These are phyloP conservation scores for Tephrocybe rancida DNA, from an alignment of 768 basidiomycete species.

Conservation along the genomic window DNA sequence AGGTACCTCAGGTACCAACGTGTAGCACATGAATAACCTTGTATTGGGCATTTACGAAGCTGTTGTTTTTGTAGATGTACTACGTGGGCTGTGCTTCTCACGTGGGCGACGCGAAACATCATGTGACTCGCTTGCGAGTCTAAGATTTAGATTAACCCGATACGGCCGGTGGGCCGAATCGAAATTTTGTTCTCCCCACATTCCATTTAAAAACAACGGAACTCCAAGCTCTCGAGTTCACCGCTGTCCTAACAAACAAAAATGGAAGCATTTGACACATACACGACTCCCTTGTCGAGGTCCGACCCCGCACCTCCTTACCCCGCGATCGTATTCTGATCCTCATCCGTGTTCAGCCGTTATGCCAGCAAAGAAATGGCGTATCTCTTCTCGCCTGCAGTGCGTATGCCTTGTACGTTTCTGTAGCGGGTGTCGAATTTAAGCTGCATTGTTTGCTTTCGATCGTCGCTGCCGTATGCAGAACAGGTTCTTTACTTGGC, in stretches of 20 bases:
- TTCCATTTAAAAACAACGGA: background rate
- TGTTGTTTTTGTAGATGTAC: no score
- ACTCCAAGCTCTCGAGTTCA: background rate
- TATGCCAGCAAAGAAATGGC: slow-evolving; percentile 99
- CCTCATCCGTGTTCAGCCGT: slow-evolving; percentile 55
- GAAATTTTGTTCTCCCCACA: slow-evolving; percentile 5
- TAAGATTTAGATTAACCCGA: background rate
- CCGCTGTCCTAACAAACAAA: background rate
- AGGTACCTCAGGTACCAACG: no score
- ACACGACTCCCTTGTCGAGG: slow-evolving; percentile 85
- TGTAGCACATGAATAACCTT: no score
- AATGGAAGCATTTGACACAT: slow-evolving; percentile 69
- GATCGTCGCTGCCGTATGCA: slow-evolving; percentile 29
- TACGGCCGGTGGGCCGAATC: background rate
- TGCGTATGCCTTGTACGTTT: slow-evolving; percentile 37
- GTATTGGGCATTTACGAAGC: no score
- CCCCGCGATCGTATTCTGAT: slow-evolving; percentile 1
- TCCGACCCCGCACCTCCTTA: slow-evolving; percentile 25
- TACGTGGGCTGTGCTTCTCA: no score
- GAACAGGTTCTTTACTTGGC: slow-evolving; percentile 97
- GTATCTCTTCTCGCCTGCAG: slow-evolving; percentile 91
- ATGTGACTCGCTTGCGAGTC: background rate
- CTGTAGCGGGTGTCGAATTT: background rate
- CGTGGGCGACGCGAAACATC: background rate
- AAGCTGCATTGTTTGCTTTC: background rate